Conservation (phyloP, 805 yeast species). For the Candida awuae region DNA sequence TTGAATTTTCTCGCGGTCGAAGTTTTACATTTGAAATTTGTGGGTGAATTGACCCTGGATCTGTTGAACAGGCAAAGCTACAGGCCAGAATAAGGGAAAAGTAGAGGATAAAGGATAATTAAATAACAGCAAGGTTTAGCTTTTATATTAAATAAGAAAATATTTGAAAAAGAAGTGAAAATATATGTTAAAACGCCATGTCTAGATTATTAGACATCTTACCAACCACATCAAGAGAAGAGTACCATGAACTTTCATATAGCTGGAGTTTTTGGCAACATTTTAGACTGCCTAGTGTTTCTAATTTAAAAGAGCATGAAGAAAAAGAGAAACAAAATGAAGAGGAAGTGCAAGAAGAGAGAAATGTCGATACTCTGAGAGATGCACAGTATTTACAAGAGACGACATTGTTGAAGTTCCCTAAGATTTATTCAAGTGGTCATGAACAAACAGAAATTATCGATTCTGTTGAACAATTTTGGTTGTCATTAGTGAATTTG, state of each 20-base stretch:
- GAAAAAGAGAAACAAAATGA: conserved; percentile 6
- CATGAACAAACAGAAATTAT: conserved; percentile 22
- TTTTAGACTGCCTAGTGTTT: conserved; percentile 23
- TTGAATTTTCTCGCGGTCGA: too few relatives aligned
- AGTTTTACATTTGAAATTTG: too few relatives aligned
- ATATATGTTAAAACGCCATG: not conserved
- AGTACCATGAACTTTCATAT: conserved; percentile 34
- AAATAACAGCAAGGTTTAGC: too few relatives aligned
- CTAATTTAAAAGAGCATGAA: conserved; percentile 5
- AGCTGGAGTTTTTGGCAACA: conserved; percentile 47
- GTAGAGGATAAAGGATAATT: too few relatives aligned
- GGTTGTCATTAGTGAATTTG: conserved; percentile 36
- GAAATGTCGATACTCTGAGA: conserved; percentile 30
- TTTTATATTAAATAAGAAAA: too few relatives aligned
- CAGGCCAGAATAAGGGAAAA: too few relatives aligned
- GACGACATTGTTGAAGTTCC: conserved; percentile 37
- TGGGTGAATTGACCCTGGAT: too few relatives aligned
- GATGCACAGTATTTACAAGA: conserved; percentile 33
- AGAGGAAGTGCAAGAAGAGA: conserved; percentile 5
- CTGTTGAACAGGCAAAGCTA: too few relatives aligned
- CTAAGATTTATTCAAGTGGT: conserved; percentile 19
- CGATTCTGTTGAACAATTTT: conserved; percentile 46
- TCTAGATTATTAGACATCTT: conserved; percentile 7
- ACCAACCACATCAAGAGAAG: not conserved
- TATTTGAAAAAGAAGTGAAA: too few relatives aligned